Base-by-base conservation (phyloP, 176 grass and related monocot species). In the Avena atlantica region DNA sequence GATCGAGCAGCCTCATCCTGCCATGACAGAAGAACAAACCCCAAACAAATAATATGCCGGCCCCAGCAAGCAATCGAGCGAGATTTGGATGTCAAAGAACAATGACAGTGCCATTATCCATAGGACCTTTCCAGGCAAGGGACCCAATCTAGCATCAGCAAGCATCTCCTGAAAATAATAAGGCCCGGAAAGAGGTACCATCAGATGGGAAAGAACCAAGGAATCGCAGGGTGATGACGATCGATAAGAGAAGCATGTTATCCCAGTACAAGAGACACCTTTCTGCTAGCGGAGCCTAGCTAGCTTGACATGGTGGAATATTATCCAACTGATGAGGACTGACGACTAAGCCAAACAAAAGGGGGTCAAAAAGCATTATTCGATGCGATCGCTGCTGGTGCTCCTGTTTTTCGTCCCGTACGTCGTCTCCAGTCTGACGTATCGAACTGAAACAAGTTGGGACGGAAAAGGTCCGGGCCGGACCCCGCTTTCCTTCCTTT, bases 131-230 rank as follows among this genome's bases (percentile, higher is more conserved):
- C 40, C 0, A 78, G 8, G 47, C 47, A 52, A 79, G 89, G 72
- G 85, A 24, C 78, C 42, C 78, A 42, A 70, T 58, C 63, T 70
- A 13, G 13, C 55, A 21, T 71, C 51, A 21, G 56, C 74, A 23
- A 52, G 49, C 25, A 40, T 79, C 55, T 45, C 74, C 61, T 57
- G 62, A 23, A 6, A 64, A 34, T 50, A 78, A 40, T 37, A 55
- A 40, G 15, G 1, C 19, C 45, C 50, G 10, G 34, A 72, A 86
- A 60, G 50, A 6, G 7, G 10, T 77, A 53, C 14, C 71, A 12
- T 55, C 55, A 72, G 86, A 92, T 90, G 61, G 64, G 72, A 70
- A 86, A 83, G 90, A 89, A 92, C 19, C 83, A 71, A 81, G 51
- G 69, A 79, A 58, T 58, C 70, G 1, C 24, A 29, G 3, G 16